Evolutionary conservation across 2,329 filamentous ascomycete species (phyloP).

Genomic region (Calonectria crousiana): DNA sequence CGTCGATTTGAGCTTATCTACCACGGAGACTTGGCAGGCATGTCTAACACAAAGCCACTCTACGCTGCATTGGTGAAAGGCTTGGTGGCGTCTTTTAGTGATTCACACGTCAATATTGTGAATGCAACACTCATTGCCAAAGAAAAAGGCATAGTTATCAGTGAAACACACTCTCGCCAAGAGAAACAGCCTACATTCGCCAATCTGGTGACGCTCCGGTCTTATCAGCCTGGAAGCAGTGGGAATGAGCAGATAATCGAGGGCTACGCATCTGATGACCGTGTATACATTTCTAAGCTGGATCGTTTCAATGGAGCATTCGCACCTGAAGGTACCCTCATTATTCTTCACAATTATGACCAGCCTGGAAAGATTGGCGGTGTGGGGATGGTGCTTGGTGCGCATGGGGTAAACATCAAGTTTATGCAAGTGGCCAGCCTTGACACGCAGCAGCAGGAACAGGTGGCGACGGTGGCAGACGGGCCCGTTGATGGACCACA

Average conservation of each 20-base stretch:
- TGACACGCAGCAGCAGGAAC: slow-evolving; percentile 40
- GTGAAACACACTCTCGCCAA: slow-evolving; percentile 76
- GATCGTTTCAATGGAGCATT: slow-evolving; percentile 82
- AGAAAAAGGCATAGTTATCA: slow-evolving; percentile 82
- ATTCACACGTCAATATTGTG: slow-evolving; percentile 82
- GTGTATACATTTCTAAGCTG: slow-evolving; percentile 77
- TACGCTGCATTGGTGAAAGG: slow-evolving; percentile 85
- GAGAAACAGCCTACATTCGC: slow-evolving; percentile 74
- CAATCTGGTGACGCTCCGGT: slow-evolving; percentile 77
- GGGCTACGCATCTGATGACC: slow-evolving; percentile 75
- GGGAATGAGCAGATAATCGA: slow-evolving; percentile 64
- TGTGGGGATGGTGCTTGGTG: slow-evolving; percentile 78
- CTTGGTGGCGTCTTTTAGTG: slow-evolving; percentile 76
- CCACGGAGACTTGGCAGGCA: slow-evolving; percentile 77
- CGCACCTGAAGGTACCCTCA: slow-evolving; percentile 76
- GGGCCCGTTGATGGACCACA: slow-evolving; percentile 41
- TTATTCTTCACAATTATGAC: slow-evolving; percentile 87
- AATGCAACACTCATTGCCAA: slow-evolving; percentile 82
- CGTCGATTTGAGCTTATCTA: slow-evolving; percentile 83
- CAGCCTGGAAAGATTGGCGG: slow-evolving; percentile 85
- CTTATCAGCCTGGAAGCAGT: slow-evolving; percentile 52
- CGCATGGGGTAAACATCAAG: slow-evolving; percentile 79
- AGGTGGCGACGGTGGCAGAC: slow-evolving; percentile 34
- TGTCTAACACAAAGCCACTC: slow-evolving; percentile 82
- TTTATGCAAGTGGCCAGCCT: slow-evolving; percentile 81